Base-by-base conservation (phyloP, 441 rosid species). In the Erodium texanum region DNA sequence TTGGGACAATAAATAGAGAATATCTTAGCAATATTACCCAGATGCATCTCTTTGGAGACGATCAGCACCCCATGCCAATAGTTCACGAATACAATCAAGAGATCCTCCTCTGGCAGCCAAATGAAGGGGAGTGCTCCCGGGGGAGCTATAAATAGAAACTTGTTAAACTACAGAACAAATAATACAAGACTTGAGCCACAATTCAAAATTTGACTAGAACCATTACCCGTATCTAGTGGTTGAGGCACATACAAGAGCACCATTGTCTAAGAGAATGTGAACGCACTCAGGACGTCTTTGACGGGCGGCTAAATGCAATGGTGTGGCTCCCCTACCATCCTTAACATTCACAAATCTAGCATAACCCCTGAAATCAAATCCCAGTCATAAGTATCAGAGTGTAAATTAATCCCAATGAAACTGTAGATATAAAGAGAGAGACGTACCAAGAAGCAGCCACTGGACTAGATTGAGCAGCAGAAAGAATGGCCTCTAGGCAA, bases 1-100 rank as follows among this genome's bases (percentile, higher is more conserved):
- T 36, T 36, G 2, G 43, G 6, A 36, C 43, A 4, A 36, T 8
- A 36, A 36, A 36, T 36, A 8, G 43, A 36, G 43, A 36, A 4
- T 0, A 4, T 27, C 29, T 36, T 36, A 41, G 19, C 61, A 34
- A 23, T 43, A 70, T 1, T 91, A 94, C 99, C 99, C 99, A 52
- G 96, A 87, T 66, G 88, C 79, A 75, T 94, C 99, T 88, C 96
- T 78, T 69, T 89, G 97, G 75, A 80, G 84, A 62, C 99, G 93
- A 86, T 94, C 97, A 16, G 99, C 97, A 64, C 99, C 99, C 96
- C 97, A 91, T 0, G 99, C 97, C 74, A 94, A 84, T 82, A 94
- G 79, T 38, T 83, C 87, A 0, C 97, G 96, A 29, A 89, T 85
- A 73, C 97, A 94, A 72, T 89, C 99, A 10, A 89, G 85, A 73